A percentile compares a stretch with the other conserved stretches of the same genome.
These are phyloP conservation scores for Ananas comosus DNA, from an alignment of 176 grass and related monocot genomes.

Conservation along the genomic window DNA sequence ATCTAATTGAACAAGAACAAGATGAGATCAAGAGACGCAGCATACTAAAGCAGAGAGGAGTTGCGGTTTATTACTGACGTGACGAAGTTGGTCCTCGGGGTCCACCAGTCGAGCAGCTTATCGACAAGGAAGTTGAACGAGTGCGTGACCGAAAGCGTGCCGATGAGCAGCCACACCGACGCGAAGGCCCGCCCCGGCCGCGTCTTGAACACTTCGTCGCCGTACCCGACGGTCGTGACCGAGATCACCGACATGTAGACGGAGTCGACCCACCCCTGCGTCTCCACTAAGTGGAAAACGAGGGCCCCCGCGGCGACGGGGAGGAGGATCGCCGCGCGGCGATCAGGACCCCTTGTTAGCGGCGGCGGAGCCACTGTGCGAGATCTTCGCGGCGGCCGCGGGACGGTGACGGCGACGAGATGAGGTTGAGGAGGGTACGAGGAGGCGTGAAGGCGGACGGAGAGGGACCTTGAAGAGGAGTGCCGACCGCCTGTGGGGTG, in stretches of 20 bases:
- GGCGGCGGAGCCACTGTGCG: no score
- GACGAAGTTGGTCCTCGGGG: no score
- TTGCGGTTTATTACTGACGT: no score
- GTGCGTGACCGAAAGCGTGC: slow-evolving; percentile 51
- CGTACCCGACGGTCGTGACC: slow-evolving; percentile 80
- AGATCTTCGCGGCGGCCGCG: no score
- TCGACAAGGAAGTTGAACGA: slow-evolving; percentile 13
- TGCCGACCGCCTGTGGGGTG: slow-evolving; percentile 46
- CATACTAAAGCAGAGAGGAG: no score
- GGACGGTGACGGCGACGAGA: background rate
- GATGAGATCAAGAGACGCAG: no score
- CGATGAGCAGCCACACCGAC: slow-evolving; percentile 50
- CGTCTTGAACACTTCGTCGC: slow-evolving; percentile 57
- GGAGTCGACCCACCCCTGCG: slow-evolving; percentile 51
- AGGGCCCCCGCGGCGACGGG: slow-evolving; percentile 53
- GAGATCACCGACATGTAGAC: slow-evolving; percentile 74
- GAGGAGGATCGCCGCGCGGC: slow-evolving; percentile 31
- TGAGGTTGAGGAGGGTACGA: slow-evolving; percentile 47
- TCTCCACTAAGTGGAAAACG: slow-evolving; percentile 51
- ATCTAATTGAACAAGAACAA: no score
- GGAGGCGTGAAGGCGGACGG: slow-evolving; percentile 19
- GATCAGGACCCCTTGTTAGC: slow-evolving; percentile 42
- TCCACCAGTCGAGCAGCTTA: no score
- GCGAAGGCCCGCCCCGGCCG: slow-evolving; percentile 58
- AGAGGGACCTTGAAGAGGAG: slow-evolving; percentile 41